Base-by-base conservation (phyloP, 371 early-diverging fungal species). In the Mucor ambiguus region DNA sequence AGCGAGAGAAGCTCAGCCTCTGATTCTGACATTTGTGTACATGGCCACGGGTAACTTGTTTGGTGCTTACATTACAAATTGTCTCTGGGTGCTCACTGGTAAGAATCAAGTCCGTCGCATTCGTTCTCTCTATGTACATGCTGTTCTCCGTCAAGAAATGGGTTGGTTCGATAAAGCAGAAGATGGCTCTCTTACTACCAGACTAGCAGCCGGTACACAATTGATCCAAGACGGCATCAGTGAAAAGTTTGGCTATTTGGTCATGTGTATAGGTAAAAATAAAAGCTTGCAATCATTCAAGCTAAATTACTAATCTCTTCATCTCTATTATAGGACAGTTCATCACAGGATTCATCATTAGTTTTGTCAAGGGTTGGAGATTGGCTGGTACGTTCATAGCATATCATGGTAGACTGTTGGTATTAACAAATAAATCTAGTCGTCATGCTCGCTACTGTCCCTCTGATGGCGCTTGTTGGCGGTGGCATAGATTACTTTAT, bases 61-160 rank as follows among this genome's bases (percentile, higher is more conserved):
- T 4, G 77, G 70, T 32, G 75, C 78, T 11, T 82, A 82, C 46
- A 43, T 65, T 20, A 64, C 74, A 28, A 73, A 82, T 32, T 69
- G 70, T 33, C 73, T 73, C 38, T 82, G 83, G 83, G 74, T 79
- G 26, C 61, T 77, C 11, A 74, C 79, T 24, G 82, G 78, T 32
- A 72, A 74, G 54, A 76, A 76, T 30, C 75, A 75, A 57, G 71
- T 73, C 0, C 83, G 80, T 38, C 72, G 80, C 22, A 82, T 82
- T 43, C 75, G 83, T 44, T 46, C 58, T 10, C 37, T 54, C 22
- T 94, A 92, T 58, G 88, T 96, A 24, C 85, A 82, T 49, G 81
- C 95, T 1, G 85, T 95, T 48, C 79, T 99, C 44, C 88, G 93
- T 33, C 97, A 98, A 74, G 94, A 98, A 26, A 87, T 95, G 64